Base-by-base conservation (phyloP, 306 rosid genomes). In the Pyrus bretschneideri region DNA sequence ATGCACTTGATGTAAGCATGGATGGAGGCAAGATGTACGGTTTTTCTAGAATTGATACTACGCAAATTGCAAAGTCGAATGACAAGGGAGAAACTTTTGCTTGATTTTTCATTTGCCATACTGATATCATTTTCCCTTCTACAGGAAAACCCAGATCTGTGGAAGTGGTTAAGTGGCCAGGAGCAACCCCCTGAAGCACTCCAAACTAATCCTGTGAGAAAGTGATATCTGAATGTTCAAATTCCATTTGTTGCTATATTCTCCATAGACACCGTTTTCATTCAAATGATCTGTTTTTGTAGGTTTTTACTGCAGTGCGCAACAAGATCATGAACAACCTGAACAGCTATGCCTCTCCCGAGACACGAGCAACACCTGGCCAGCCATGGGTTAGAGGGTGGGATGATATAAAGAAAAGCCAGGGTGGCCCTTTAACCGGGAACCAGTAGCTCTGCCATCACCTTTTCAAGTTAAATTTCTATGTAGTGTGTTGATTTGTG, bases 371-470 rank as follows among this genome's bases (percentile, higher is more conserved):
- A 58, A 83, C 80, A 55, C 87, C 98, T 11, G 97, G 97, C 19
- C 80, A 85, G 74, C 91, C 89, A 73, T 91, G 98, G 98, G 97
- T 91, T 25, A 91, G 97, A 76, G 98, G 97, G 45, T 94, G 97
- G 98, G 98, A 91, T 76, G 98, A 91, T 88, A 83, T 86, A 70
- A 90, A 88, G 84, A 90, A 82, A 80, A 87, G 82, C 75, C 85
- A 73, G 59, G 93, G 81, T 15, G 80, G 96, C 62, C 93, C 96
- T 66, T 29, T 83, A 27, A 61, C 89, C 22, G 97, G 98, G 81
- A 91, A 93, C 73, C 97, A 91, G 89, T 90, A 90, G 85, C 30
- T 73, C 66, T 31, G 71, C 44, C 10, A 3, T 73, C 44, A 3
- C 62, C 71, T 9, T 49, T 58, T 17, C 46, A 46, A 40, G 69